Conservation (phyloP, 331 rosid genomes). For the Pyrus hybrid region DNA sequence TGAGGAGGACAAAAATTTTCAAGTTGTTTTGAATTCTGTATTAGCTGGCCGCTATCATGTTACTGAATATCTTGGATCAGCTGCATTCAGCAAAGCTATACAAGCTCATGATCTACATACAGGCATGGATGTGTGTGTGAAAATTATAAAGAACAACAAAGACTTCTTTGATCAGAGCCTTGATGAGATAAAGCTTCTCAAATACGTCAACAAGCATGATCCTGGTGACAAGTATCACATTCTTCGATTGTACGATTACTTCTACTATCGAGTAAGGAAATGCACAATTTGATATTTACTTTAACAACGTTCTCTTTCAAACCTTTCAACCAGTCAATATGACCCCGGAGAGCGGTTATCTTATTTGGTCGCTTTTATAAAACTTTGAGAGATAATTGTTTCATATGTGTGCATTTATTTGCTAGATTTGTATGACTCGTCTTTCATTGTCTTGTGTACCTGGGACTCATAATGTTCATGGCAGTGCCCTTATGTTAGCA, state of each 20-base stretch:
- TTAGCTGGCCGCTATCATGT: constrained; percentile 99
- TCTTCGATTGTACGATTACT: constrained; percentile 92
- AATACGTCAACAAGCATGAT: constrained; percentile 94
- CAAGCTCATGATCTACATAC: constrained; percentile 98
- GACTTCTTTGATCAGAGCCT: constrained; percentile 99
- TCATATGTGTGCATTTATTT: neutral
- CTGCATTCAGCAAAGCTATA: constrained; percentile 98
- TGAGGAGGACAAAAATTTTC: constrained; percentile 99
- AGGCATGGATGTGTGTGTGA: constrained; percentile 96
- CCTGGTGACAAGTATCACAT: constrained; percentile 93
- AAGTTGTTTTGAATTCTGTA: constrained; percentile 87
- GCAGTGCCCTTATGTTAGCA: neutral
- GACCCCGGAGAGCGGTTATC: neutral
- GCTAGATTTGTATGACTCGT: neutral
- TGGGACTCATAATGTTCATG: neutral
- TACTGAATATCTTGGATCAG: constrained; percentile 97
- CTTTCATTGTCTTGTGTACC: neutral
- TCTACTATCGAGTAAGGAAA: constrained; percentile 86
- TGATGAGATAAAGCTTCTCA: constrained; percentile 99
- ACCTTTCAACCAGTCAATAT: too few relatives aligned
- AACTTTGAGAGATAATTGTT: neutral
- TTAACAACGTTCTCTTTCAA: too few relatives aligned
- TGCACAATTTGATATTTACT: constrained; percentile 4
- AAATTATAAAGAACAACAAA: constrained; percentile 98
- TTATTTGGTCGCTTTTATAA: neutral